Conservation (phyloP, 2,329 filamentous ascomycete genomes). For the Aspergillus thermomutatus region DNA sequence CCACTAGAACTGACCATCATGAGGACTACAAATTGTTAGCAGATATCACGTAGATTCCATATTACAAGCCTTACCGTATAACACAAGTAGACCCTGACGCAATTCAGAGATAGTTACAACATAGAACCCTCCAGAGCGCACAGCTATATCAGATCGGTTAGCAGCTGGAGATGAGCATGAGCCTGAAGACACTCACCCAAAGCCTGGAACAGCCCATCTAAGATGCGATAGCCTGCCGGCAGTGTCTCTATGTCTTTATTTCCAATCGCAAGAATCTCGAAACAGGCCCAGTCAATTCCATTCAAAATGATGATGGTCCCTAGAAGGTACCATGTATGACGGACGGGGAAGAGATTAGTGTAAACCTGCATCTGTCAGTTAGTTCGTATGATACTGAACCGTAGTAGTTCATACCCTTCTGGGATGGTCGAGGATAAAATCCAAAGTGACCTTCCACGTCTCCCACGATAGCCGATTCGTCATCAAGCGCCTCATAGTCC, state of each 20-base stretch:
- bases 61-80: conserved; percentile 22
- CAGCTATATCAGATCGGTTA: conserved; percentile 24
- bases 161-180: neutral
- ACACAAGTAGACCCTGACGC: conserved; percentile 39
- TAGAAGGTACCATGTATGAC: conserved; percentile 64
- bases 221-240: conserved; percentile 51
- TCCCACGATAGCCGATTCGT: conserved; percentile 24
- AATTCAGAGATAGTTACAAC: conserved; percentile 59
- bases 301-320: conserved; percentile 60
- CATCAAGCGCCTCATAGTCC: conserved; percentile 41
- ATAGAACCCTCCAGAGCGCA: conserved; percentile 65
- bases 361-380: conserved; percentile 24
- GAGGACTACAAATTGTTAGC: conserved; percentile 26
- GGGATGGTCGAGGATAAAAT: conserved; percentile 36
- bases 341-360: conserved; percentile 56
- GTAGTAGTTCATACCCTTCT: conserved; percentile 21
- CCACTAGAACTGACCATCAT: conserved; percentile 30
- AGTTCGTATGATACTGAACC: neutral
- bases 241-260: conserved; percentile 55
- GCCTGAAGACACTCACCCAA: conserved; percentile 41
- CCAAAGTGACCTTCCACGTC: conserved; percentile 29
- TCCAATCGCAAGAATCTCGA: conserved; percentile 63
- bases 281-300: conserved; percentile 61
- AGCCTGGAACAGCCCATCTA: conserved; percentile 63
- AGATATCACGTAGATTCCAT: neutral